These are phyloP conservation scores for Cryomyces antarcticus DNA, from an alignment of 495 filamentous ascomycete species.

Conservation along the genomic window DNA sequence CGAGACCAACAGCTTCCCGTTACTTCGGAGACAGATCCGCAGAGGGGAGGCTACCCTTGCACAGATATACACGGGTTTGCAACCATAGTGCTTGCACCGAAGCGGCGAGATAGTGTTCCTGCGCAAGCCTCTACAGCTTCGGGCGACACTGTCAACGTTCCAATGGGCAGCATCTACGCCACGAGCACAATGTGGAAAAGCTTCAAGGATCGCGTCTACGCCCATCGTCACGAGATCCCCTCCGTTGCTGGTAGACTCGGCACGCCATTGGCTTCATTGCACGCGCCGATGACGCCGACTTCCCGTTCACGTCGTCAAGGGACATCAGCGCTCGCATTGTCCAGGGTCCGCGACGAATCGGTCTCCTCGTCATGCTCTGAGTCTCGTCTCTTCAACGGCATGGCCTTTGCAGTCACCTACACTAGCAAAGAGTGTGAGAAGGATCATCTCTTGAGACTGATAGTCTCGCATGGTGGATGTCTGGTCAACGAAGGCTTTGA, in stretches of 20 bases:
- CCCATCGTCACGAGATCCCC: not conserved
- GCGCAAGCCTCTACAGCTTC: not conserved
- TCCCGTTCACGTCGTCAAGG: conserved; percentile 9
- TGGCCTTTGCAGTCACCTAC: conserved; percentile 67
- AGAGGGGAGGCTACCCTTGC: conserved; percentile 4
- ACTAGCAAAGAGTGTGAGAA: conserved; percentile 27
- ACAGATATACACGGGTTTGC: conserved; percentile 17
- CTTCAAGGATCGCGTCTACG: conserved; percentile 15
- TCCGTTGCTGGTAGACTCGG: conserved; percentile 1
- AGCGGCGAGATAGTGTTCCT: conserved; percentile 14
- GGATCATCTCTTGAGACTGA: conserved; percentile 21
- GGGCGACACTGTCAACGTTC: conserved; percentile 9
- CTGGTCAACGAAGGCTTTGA: conserved; percentile 65
- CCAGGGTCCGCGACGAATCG: conserved; percentile 4
- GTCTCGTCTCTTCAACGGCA: conserved; percentile 38
- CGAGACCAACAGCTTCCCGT: conserved; percentile 3
- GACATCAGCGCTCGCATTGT: not conserved
- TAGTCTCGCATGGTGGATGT: conserved; percentile 43
- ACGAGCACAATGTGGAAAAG: conserved; percentile 14
- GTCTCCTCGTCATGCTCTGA: conserved; percentile 2
- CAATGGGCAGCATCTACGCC: conserved; percentile 17
- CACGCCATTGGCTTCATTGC: conserved; percentile 8
- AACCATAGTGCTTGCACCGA: conserved; percentile 11
- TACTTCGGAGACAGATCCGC: conserved; percentile 1
- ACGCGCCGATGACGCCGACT: conserved; percentile 8